Evolutionary conservation across 768 basidiomycete species (phyloP), one percentile per base, ranked within the genome.

Genomic region (Pholiota conissans): DNA sequence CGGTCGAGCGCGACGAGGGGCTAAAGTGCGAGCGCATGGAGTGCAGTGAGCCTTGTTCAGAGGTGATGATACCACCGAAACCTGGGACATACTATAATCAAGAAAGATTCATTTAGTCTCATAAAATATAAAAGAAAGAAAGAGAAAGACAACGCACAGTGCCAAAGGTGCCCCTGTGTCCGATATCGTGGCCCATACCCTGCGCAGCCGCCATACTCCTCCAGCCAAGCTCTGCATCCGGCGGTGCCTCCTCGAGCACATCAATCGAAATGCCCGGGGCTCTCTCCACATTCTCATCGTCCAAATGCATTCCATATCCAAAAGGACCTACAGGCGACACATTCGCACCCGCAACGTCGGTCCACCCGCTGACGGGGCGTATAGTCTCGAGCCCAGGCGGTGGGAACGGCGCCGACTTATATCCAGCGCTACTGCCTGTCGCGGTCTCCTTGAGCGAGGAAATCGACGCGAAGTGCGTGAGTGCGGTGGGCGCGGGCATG

Each of bases 201-300:
- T 76, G 65, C 8, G 84, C 27, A 22, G 53, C n/a, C n/a, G n/a
- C 74, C 58, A 90, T 73, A 10, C 75, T 74, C 57, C 83, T 76
- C 90, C 90, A 91, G 4, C 80, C 74, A 54, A 80, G 82, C 18
- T 77, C 78, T 24, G 89, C 84, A 55, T 67, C 66, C 2, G 90
- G 89, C 7, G 90, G 89, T 22, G 78, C 85, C 30, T 89, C 86
- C 59, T 91, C 90, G 14, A 89, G 72, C 5, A 89, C 66, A 65
- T 90, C 87, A 18, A 85, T 79, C 3, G 77, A 71, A 53, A 85
- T 72, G 2, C 61, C 71, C 35, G 69, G 52, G 57, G 66, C 52
- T 62, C 68, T 60, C 11, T 46, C 53, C 7, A 42, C n/a, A 18
- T 70, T 77, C 49, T n/a, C n/a, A n/a, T n/a, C n/a, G n/a, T n/a